These are phyloP conservation scores for Aspergillus costaricaensis DNA, from an alignment of 2,329 filamentous ascomycete genomes.

Conservation along the genomic window DNA sequence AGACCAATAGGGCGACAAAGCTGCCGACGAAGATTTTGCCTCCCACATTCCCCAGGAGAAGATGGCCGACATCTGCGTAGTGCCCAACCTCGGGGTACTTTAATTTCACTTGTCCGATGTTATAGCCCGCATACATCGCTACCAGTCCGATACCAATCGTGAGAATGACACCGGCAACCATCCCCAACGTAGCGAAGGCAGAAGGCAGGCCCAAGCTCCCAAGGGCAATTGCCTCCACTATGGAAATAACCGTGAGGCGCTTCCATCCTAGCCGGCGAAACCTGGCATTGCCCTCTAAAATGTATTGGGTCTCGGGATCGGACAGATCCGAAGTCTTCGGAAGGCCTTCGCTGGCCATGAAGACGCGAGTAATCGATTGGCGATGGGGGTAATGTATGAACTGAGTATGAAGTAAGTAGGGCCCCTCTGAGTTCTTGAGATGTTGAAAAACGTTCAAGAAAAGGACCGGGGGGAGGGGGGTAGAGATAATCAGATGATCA, in stretches of 20 bases:
- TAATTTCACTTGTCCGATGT: constrained; percentile 43
- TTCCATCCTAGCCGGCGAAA: constrained; percentile 49
- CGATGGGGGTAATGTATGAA: background rate
- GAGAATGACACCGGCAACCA: constrained; percentile 48
- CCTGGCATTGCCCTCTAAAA: constrained; percentile 8
- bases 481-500: background rate
- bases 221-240: constrained; percentile 53
- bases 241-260: constrained; percentile 49
- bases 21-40: constrained; percentile 41
- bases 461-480: background rate
- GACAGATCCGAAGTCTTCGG: constrained; percentile 1
- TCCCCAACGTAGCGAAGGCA: constrained; percentile 48
- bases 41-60: constrained; percentile 45
- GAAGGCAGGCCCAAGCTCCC: constrained; percentile 48
- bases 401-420: background rate
- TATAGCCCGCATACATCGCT: constrained; percentile 45
- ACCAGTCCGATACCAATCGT: constrained; percentile 40
- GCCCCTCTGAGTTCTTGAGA: no score
- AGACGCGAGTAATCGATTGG: background rate
- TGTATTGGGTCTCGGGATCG: constrained; percentile 3
- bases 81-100: constrained; percentile 41
- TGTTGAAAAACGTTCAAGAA: background rate
- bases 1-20: constrained; percentile 47
- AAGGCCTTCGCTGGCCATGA: background rate
- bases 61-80: constrained; percentile 46